Conservation (phyloP, 2,329 filamentous ascomycete species). For the Verticillium nonalfalfae region DNA sequence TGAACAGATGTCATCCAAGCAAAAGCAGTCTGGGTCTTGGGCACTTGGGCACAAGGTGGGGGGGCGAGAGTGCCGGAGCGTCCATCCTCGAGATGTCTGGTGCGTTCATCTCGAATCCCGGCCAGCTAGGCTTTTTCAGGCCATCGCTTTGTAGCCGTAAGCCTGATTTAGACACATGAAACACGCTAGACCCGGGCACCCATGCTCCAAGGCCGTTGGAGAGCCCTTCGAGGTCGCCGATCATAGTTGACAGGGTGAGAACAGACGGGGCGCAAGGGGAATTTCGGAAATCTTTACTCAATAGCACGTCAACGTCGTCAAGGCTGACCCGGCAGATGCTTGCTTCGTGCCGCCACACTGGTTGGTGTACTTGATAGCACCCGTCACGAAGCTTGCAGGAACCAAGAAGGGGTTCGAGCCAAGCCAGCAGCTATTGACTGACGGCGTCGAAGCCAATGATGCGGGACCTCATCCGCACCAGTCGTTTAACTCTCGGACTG, state of each 20-base stretch:
- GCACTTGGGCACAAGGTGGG: not conserved
- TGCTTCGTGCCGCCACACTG: not conserved
- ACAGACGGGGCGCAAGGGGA: not conserved
- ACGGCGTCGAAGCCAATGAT: not conserved
- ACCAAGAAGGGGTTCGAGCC: not conserved
- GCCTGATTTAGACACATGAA: slow-evolving; percentile 10
- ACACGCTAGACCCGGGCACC: slow-evolving; percentile 11
- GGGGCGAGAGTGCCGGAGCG: not conserved
- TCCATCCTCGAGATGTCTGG: slow-evolving; percentile 7
- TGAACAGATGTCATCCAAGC: not conserved
- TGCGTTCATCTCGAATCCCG: slow-evolving; percentile 13
- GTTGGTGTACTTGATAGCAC: not conserved
- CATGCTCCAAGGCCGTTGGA: slow-evolving; percentile 1
- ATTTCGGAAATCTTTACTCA: not conserved
- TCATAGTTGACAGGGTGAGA: slow-evolving; percentile 1
- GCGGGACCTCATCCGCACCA: not conserved
- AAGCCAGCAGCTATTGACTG: not conserved
- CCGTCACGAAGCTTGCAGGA: not conserved
- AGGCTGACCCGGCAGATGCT: not conserved
- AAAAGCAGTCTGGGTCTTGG: not conserved
- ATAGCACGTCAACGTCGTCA: not conserved
- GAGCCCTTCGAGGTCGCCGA: slow-evolving; percentile 10
- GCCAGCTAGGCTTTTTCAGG: slow-evolving; percentile 9
- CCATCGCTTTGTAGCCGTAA: slow-evolving; percentile 2
- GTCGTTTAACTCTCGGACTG: not conserved